phyloP scores from a whole-genome alignment of 768 basidiomycete genomes.

The Lentinula lateritia region DNA sequence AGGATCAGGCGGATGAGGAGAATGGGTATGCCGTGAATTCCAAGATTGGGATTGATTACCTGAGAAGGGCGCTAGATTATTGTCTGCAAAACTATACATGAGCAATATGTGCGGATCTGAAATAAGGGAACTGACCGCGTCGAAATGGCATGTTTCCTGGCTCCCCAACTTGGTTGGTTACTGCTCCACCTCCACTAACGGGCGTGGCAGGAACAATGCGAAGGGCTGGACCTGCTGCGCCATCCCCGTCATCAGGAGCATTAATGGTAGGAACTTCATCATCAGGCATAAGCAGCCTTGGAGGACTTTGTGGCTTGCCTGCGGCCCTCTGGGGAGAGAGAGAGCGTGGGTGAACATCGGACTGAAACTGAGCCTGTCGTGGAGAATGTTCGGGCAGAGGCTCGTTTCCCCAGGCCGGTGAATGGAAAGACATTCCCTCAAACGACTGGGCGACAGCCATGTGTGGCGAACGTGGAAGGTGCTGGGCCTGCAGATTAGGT shows the following conservation, averaged over 20 bases:
- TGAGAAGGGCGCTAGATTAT: not conserved
- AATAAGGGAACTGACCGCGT: conserved; percentile 39
- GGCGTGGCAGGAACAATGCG: conserved; percentile 84
- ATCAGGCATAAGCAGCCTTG: conserved; percentile 32
- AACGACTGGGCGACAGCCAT: conserved; percentile 55
- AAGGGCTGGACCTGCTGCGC: conserved; percentile 53
- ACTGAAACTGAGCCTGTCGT: conserved; percentile 11
- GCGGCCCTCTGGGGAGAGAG: conserved; percentile 24
- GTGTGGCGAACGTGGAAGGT: conserved; percentile 45
- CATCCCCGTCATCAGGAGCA: conserved; percentile 51
- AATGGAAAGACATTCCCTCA: conserved; percentile 59
- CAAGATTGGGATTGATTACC: not conserved
- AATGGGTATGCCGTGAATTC: not conserved
- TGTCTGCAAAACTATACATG: not conserved
- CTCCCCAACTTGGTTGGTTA: conserved; percentile 26
- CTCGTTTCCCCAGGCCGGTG: conserved; percentile 51
- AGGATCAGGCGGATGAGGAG: conserved; percentile 4
- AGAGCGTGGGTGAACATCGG: conserved; percentile 7
- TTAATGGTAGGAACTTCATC: conserved; percentile 48
- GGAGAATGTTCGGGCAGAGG: conserved; percentile 39
- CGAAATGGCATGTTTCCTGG: conserved; percentile 37
- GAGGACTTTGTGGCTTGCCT: conserved; percentile 62
- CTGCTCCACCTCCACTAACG: conserved; percentile 54
- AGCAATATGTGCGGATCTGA: not conserved
- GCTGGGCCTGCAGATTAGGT: conserved; percentile 7